Percentiles rank a stretch among this genome's conserved stretches.
Evolutionary conservation across 768 basidiomycete species (phyloP).

Genomic region (Porphyrellus cyaneotinctus): DNA sequence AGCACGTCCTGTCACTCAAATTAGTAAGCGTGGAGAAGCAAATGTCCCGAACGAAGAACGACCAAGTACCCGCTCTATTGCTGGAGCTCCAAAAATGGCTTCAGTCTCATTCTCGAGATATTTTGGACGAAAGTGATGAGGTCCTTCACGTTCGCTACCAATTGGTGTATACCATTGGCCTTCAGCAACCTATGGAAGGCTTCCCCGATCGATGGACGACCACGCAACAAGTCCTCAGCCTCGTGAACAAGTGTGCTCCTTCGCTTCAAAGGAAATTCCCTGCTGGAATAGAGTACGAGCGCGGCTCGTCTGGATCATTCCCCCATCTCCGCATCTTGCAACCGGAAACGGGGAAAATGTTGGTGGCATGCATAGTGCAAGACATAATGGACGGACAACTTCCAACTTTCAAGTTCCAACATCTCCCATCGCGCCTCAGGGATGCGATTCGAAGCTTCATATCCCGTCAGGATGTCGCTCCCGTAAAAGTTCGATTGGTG

Average conservation of each 20-base stretch:
- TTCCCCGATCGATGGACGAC: slow-evolving; percentile 34
- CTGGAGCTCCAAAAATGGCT: slow-evolving; percentile 28
- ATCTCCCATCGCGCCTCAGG: neutral
- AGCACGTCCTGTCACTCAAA: slow-evolving; percentile 49
- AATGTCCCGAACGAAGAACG: neutral
- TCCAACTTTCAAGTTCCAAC: neutral
- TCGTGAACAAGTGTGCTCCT: slow-evolving; percentile 18
- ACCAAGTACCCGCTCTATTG: slow-evolving; percentile 13
- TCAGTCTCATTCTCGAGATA: slow-evolving; percentile 22
- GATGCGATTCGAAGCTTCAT: slow-evolving; percentile 22
- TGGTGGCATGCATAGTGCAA: slow-evolving; percentile 10
- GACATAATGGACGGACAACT: neutral
- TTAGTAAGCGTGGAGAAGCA: slow-evolving; percentile 43
- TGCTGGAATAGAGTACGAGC: neutral
- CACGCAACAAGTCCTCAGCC: slow-evolving; percentile 27
- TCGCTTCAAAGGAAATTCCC: neutral
- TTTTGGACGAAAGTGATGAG: slow-evolving; percentile 3
- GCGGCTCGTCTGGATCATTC: slow-evolving; percentile 11
- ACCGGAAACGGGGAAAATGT: neutral
- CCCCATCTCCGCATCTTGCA: slow-evolving; percentile 23
- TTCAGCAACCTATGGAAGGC: slow-evolving; percentile 24
- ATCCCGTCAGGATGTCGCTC: slow-evolving; percentile 1
- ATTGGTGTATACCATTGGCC: slow-evolving; percentile 35
- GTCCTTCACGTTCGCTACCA: slow-evolving; percentile 32
- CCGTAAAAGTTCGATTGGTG: neutral